phyloP scores from a whole-genome alignment of 2,329 filamentous ascomycete species.

The Monilinia aucupariae region DNA sequence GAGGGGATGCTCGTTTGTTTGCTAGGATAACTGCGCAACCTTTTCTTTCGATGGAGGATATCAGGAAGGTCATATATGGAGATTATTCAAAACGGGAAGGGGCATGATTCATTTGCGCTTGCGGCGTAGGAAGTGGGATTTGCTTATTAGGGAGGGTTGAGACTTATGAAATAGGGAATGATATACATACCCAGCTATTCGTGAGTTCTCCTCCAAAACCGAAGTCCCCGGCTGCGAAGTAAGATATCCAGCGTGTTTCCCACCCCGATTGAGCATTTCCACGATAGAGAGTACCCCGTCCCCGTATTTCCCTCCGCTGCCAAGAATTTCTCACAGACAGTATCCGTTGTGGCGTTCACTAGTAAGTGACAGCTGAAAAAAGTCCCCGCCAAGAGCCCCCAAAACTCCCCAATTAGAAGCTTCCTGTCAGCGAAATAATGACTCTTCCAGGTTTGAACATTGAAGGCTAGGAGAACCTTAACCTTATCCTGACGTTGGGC shows the following conservation, averaged over 20 bases:
- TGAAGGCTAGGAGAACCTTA: not conserved
- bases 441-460: not conserved
- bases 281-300: not conserved
- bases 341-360: not conserved
- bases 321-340: not conserved
- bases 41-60: constrained; percentile 67
- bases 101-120: not conserved
- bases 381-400: not conserved
- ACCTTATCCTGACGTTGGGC: not conserved
- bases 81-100: too few species aligned
- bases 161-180: not conserved
- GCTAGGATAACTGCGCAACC: not conserved
- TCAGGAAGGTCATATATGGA: constrained; percentile 34
- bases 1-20: constrained; percentile 37
- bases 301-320: not conserved
- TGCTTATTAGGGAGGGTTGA: not conserved
- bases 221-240: not conserved
- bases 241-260: not conserved
- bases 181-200: not conserved
- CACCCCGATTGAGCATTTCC: not conserved
- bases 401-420: not conserved
- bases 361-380: constrained; percentile 7
- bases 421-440: not conserved
- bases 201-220: not conserved
- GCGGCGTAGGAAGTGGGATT: not conserved